Evolutionary conservation across 306 rosid species (phyloP).

Genomic region (Trifolium dubium): DNA sequence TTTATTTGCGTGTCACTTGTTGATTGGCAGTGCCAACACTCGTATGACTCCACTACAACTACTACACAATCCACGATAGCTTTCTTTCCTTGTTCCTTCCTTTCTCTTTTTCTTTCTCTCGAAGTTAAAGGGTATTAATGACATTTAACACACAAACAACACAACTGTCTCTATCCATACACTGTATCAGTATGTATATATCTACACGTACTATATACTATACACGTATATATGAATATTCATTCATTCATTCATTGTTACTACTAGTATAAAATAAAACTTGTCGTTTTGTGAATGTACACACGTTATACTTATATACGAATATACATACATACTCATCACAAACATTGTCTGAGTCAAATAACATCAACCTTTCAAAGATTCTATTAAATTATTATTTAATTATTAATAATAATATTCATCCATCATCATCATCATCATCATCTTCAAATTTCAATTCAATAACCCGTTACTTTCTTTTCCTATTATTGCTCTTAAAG

Average conservation of each 20-base stretch:
- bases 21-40: slow-evolving; percentile 6
- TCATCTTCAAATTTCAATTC: slow-evolving; percentile 12
- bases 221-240: not conserved
- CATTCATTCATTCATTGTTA: not conserved
- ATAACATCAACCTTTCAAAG: not conserved
- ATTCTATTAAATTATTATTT: not conserved
- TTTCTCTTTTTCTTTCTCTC: not conserved
- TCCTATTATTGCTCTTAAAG: not conserved
- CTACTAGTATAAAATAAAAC: not conserved
- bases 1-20: not conserved
- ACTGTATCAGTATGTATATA: not conserved
- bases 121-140: slow-evolving; percentile 16
- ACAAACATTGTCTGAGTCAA: not conserved
- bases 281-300: not conserved
- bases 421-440: not conserved
- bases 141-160: not conserved
- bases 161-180: not conserved
- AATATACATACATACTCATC: not conserved
- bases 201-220: no score
- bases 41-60: not conserved
- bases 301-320: not conserved
- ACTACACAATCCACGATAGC: no score
- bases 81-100: not conserved
- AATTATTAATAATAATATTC: not conserved
- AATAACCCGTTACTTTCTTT: not conserved